Evolutionary conservation across 2,329 filamentous ascomycete species (phyloP), one percentile per base, ranked within the genome.

Genomic region (Alternaria ethzedia): DNA sequence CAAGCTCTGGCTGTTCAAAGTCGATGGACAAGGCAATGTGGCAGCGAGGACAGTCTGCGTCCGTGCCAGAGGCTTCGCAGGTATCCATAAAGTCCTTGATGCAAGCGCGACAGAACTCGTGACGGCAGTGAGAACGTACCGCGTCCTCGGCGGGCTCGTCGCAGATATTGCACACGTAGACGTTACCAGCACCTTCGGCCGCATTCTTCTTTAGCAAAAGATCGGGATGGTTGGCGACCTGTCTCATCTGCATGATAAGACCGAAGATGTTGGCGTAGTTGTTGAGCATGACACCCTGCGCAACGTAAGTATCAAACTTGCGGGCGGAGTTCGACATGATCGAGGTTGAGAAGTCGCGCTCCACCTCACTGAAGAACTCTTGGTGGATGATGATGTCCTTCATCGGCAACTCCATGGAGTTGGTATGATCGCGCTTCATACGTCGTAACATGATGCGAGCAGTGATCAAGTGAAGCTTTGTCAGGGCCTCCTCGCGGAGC

Each of bases 211-310:
- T 96, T 65, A 98, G 82, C 52, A 99, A 91, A 36, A 99, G 82
- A 81, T 99, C 96, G 0, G 96, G 96, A 77, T 99, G 96, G 70
- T 99, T 96, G 8, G 96, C 94, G 25, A 97, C 93, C 82, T 99
- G 96, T 59, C 96, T 91, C 95, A 99, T 98, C 80, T 97, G 94
- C 93, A 98, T 98, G 76, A 99, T 97, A 59, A 99, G 86, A 76
- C 94, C 95, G 74, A 99, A 99, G 69, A 99, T 98, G 79, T 99
- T 99, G 83, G 96, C 96, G 72, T 98, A 98, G 78, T 79, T 79
- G 84, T 98, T 86, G 55, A 99, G 87, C 80, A 99, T 89, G 20
- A 98, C 95, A 83, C 94, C 94, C 67, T 94, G 92, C 17, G 93
- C 91, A 41, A 98, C 96, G 70, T 98, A 99, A 0, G 94, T 98